These are phyloP conservation scores for Punctularia strigosozonata DNA, from an alignment of 768 basidiomycete species.

Conservation along the genomic window DNA sequence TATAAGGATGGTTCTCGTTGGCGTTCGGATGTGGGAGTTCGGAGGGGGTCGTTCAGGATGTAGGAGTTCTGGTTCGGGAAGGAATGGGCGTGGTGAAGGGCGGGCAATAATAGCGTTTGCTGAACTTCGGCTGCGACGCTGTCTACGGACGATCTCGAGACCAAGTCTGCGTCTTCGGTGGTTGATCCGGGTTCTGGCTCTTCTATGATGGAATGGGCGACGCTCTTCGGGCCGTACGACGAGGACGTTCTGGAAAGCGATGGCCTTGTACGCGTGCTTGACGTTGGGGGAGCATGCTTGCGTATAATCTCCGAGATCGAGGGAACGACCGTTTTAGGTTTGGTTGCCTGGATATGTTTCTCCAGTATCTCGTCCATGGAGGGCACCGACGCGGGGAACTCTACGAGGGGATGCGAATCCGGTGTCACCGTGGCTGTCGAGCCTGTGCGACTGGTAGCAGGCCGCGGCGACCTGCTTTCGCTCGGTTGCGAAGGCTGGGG, in stretches of 20 bases:
- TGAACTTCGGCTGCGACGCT: slow-evolving; percentile 78
- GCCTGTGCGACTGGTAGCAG: slow-evolving; percentile 14
- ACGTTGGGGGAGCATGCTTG: slow-evolving; percentile 54
- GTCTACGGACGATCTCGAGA: slow-evolving; percentile 79
- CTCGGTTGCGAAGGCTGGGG: slow-evolving; percentile 6
- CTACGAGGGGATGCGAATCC: neutral
- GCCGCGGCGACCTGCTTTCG: slow-evolving; percentile 8
- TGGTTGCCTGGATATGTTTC: slow-evolving; percentile 8
- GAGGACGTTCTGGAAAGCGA: slow-evolving; percentile 34
- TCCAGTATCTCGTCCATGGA: neutral
- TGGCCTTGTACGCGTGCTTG: slow-evolving; percentile 32
- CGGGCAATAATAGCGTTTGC: slow-evolving; percentile 55
- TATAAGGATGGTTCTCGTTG: slow-evolving; percentile 17
- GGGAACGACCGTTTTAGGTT: slow-evolving; percentile 44
- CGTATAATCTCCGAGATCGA: slow-evolving; percentile 87
- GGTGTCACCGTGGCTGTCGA: slow-evolving; percentile 18
- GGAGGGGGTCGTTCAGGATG: slow-evolving; percentile 8
- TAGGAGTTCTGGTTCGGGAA: slow-evolving; percentile 13
- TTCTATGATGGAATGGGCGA: no score
- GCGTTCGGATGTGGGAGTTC: slow-evolving; percentile 9
- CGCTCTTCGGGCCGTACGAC: slow-evolving; percentile 28
- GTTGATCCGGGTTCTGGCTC: slow-evolving; percentile 38
- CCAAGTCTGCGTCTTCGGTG: slow-evolving; percentile 49
- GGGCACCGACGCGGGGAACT: no score
- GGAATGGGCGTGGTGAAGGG: slow-evolving; percentile 15